Evolutionary conservation across 2,329 filamentous ascomycete species (phyloP), one percentile per base, ranked within the genome.

Genomic region (Pseudogymnoascus sp.): DNA sequence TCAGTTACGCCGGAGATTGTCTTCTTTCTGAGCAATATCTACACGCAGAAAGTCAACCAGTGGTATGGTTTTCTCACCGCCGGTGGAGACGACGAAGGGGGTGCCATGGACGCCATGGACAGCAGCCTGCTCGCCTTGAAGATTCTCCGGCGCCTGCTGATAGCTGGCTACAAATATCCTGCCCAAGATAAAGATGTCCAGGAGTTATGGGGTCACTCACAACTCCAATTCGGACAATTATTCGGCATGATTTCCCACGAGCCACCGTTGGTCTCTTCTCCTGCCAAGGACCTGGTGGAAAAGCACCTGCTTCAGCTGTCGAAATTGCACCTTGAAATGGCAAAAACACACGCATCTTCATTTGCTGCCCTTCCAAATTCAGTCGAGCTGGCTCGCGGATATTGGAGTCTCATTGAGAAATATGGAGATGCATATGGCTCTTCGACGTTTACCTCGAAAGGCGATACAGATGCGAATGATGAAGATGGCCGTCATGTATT

Each of bases 301-400:
- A 95, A 92, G 71, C 92, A 97, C 70, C 78, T 96, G 2, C 76
- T 97, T 41, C 92, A 97, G 70, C 87, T 97, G 58, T 87, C 92
- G 3, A 99, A 97, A 74, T 78, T 99, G 2, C 94, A 97, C 71
- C 81, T 95, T 38, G 87, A 91, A 61, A 93, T 97, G 87, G 86
- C 90, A 1, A 84, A 85, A 58, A 77, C 80, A 4, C 92, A 96
- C 71, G 86, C 92, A 1, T 86, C 89, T 3, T 89, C 91, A 60
- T 97, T 97, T 73, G 86, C 87, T 0, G 79, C 90, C 11, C 81
- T 99, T 6, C 90, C 92, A 1, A 87, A 90, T 68, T 92, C 90
- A 2, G 77, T 96, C 14, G 79, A 86, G 14, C 82, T 97, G 22
- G 86, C 90, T 1, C 85, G 84, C 66, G 86, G 88, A 14, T 97